phyloP scores from a whole-genome alignment of 768 basidiomycete genomes.

The Boletus rubroflammeus region DNA sequence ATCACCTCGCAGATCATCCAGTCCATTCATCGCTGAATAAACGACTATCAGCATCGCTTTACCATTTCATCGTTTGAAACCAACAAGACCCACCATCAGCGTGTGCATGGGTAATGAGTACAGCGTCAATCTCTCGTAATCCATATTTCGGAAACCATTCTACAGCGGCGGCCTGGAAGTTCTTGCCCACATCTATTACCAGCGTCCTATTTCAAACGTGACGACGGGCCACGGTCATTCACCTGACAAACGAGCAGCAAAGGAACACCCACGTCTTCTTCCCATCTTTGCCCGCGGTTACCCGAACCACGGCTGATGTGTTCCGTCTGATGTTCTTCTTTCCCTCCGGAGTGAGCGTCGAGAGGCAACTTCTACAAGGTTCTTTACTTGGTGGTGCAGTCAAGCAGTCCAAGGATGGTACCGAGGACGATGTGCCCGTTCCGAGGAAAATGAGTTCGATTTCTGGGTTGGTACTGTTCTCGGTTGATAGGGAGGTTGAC shows the following conservation, averaged over 20 bases:
- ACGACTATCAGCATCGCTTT: conserved; percentile 1
- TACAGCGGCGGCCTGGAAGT: conserved; percentile 57
- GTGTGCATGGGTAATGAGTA: conserved; percentile 86
- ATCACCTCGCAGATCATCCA: conserved; percentile 83
- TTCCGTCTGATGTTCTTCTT: conserved; percentile 84
- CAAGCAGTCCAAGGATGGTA: conserved; percentile 71
- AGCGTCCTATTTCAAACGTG: conserved; percentile 51
- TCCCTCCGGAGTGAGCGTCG: conserved; percentile 63
- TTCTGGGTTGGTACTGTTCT: not conserved
- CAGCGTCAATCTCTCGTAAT: conserved; percentile 65
- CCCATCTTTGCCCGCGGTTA: conserved; percentile 36
- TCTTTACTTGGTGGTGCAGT: conserved; percentile 55
- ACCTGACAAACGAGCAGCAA: not conserved
- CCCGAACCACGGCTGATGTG: conserved; percentile 66
- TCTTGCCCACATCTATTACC: conserved; percentile 84
- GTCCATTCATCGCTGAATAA: conserved; percentile 73
- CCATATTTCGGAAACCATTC: conserved; percentile 71
- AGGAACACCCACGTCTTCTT: conserved; percentile 44
- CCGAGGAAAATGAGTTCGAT: conserved; percentile 79
- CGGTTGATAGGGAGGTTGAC: not conserved
- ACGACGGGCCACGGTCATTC: not conserved
- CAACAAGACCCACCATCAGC: conserved; percentile 55
- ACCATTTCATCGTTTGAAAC: not conserved
- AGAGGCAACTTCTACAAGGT: conserved; percentile 63
- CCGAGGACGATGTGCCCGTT: conserved; percentile 73